Percentiles rank a stretch among this genome's conserved stretches.
phyloP scores from a whole-genome alignment of 176 grass and related monocot species.

The Alloteropsis semialata region DNA sequence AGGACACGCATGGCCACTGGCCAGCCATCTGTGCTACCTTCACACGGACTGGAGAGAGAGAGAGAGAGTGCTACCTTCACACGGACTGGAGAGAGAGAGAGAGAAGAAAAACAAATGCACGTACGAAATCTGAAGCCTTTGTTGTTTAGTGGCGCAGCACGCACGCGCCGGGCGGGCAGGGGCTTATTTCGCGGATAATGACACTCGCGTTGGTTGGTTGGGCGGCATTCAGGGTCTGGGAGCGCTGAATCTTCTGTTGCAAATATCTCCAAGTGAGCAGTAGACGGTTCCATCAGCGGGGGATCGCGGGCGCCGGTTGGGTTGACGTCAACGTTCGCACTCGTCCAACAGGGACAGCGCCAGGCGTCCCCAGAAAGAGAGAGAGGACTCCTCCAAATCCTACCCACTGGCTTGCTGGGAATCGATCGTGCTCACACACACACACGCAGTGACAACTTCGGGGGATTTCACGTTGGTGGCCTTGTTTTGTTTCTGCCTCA shows the following conservation, averaged over 20 bases:
- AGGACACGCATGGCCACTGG: slow-evolving; percentile 6
- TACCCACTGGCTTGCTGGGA: too few species aligned
- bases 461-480: slow-evolving; percentile 25
- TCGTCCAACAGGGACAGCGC: not conserved
- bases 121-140: not conserved
- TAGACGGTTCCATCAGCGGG: not conserved
- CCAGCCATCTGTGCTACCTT: not conserved
- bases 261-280: slow-evolving; percentile 37
- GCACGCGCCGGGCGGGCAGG: too few species aligned
- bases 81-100: not conserved
- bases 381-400: too few species aligned
- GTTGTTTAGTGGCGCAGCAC: not conserved
- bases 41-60: too few species aligned
- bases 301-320: not conserved
- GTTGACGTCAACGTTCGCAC: slow-evolving; percentile 11
- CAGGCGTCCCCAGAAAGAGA: not conserved
- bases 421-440: slow-evolving; percentile 1
- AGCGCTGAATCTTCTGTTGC: slow-evolving; percentile 20
- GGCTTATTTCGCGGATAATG: slow-evolving; percentile 18
- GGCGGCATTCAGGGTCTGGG: not conserved
- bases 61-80: not conserved
- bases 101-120: not conserved
- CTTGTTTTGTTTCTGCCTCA: slow-evolving; percentile 15
- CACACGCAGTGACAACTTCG: slow-evolving; percentile 7
- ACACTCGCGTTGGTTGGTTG: not conserved